Base-by-base conservation (phyloP, 306 rosid genomes). In the Fragaria iinumae region DNA sequence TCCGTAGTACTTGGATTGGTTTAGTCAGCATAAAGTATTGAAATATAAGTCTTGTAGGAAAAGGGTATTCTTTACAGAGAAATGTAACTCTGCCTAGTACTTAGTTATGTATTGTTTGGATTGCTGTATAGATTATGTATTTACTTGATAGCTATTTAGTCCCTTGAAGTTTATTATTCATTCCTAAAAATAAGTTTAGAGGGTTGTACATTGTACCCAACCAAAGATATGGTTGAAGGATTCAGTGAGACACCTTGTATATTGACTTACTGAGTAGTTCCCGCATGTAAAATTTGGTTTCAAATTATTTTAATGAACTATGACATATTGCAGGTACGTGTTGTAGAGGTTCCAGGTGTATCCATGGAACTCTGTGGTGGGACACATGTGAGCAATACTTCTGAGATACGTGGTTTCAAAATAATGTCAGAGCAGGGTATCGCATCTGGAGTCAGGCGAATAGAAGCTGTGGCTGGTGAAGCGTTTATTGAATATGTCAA, bases 361-460 rank as follows among this genome's bases (percentile, higher is more conserved):
- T 95, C 98, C 8, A 82, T 95, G 97, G 98, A 95, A 86, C 98
- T 95, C 75, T 95, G 98, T 74, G 96, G 98, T 11, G 97, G 98
- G 69, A 95, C 98, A 76, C 98, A 95, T 82, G 97, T 92, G 66
- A 69, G 82, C 80, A 90, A 87, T 80, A 95, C 97, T 80, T 90
- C 95, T 77, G 98, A 95, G 85, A 92, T 95, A 71, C 96, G 97
- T 56, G 97, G 96, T 71, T 92, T 95, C 87, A 92, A 88, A 80
- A 83, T 95, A 86, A 89, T 95, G 34, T 89, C 97, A 67, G 98
- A 95, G 86, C 97, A 90, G 84, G 98, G 97, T 41, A 85, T 95
- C 69, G 98, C 98, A 77, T 92, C 97, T 82, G 97, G 98, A 69
- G 78, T 95, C 77, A 86, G 98, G 76, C 93, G 97, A 59, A 95